These are phyloP conservation scores for Citrus glauca DNA, from an alignment of 345 rosid species.

Conservation along the genomic window DNA sequence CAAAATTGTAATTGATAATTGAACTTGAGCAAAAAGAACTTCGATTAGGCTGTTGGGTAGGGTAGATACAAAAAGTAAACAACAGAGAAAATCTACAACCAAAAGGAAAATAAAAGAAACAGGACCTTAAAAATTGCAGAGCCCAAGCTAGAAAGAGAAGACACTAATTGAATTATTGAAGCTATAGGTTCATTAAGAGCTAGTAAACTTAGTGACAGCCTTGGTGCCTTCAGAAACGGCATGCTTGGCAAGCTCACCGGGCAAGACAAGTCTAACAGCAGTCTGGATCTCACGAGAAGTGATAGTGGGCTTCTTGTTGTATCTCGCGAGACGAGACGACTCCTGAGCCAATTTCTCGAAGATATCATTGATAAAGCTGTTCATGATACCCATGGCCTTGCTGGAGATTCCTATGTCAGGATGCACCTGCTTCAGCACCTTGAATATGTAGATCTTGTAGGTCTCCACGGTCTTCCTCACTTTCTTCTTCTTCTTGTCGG, in stretches of 20 bases:
- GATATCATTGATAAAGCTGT: slow-evolving; percentile 25
- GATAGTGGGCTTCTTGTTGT: slow-evolving; percentile 28
- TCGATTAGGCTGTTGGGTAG: no score
- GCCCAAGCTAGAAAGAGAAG: background rate
- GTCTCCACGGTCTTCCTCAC: slow-evolving; percentile 25
- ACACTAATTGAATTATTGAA: background rate
- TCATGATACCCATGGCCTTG: slow-evolving; percentile 33
- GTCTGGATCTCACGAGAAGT: slow-evolving; percentile 32
- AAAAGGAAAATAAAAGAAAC: background rate
- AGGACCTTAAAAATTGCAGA: no score
- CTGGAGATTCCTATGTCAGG: slow-evolving; percentile 27
- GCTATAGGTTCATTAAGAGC: slow-evolving; percentile 3
- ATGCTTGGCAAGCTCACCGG: slow-evolving; percentile 31
- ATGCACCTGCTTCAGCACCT: slow-evolving; percentile 28
- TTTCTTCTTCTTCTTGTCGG: slow-evolving; percentile 28
- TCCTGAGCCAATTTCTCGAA: slow-evolving; percentile 28
- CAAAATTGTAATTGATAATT: no score
- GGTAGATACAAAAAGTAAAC: no score
- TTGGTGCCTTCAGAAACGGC: slow-evolving; percentile 32
- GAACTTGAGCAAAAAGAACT: no score
- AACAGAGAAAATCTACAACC: background rate
- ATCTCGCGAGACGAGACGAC: slow-evolving; percentile 22
- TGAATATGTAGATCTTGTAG: slow-evolving; percentile 33
- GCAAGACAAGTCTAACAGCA: slow-evolving; percentile 22
- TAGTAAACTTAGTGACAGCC: slow-evolving; percentile 27